Conservation (phyloP, 2,329 filamentous ascomycete genomes). For the Verticillium zaregamsianum region DNA sequence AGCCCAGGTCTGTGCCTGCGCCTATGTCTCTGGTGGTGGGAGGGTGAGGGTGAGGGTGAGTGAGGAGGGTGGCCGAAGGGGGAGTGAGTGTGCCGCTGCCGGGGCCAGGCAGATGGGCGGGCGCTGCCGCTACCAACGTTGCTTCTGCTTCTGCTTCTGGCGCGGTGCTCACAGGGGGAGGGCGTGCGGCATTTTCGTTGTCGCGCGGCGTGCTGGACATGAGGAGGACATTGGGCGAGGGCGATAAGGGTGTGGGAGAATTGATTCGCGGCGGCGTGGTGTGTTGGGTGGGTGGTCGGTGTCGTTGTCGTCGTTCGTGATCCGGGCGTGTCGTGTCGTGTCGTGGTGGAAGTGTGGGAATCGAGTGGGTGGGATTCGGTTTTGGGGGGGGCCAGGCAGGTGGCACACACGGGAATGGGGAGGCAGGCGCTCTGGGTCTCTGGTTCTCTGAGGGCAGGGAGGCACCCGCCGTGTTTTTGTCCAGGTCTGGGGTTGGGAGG, state of each 20-base stretch:
- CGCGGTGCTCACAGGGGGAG: slow-evolving; percentile 37
- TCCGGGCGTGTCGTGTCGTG: neutral
- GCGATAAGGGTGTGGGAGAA: slow-evolving; percentile 20
- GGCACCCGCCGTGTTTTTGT: neutral
- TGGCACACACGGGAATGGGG: too few species aligned
- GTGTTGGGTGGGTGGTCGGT: neutral
- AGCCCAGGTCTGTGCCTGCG: neutral
- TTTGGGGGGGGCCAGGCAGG: neutral
- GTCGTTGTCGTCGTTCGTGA: neutral
- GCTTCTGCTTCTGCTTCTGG: slow-evolving; percentile 6
- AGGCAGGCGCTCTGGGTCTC: neutral
- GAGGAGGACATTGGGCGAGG: slow-evolving; percentile 51
- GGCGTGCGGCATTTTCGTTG: slow-evolving; percentile 52
- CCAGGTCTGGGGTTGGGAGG: neutral
- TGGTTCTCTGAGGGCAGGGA: neutral
- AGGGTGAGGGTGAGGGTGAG: neutral
- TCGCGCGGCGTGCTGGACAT: slow-evolving; percentile 50
- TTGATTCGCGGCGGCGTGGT: slow-evolving; percentile 16
- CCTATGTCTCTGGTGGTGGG: neutral
- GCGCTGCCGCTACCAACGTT: slow-evolving; percentile 2
- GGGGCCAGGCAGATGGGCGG: neutral
- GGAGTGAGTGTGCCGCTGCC: neutral
- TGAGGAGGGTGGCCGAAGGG: slow-evolving; percentile 4
- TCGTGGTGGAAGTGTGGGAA: slow-evolving; percentile 7
- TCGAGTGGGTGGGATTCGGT: slow-evolving; percentile 6